Percentiles rank a stretch among this genome's conserved stretches.
These are phyloP conservation scores for Leccinum aurantiacum DNA, from an alignment of 768 basidiomycete species.

Conservation along the genomic window DNA sequence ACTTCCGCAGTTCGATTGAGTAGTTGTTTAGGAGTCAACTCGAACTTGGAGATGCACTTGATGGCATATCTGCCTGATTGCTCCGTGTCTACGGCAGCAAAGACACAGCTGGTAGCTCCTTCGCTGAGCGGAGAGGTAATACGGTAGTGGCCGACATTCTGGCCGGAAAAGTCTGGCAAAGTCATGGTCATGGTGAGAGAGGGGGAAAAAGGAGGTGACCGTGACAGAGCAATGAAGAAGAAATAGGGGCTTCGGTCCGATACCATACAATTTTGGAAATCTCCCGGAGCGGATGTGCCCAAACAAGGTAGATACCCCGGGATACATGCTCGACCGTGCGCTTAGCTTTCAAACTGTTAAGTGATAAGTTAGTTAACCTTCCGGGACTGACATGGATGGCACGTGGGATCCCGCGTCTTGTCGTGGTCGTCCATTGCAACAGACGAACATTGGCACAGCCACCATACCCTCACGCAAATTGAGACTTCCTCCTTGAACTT, in stretches of 20 bases:
- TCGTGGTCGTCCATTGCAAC: not conserved
- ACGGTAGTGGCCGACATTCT: slow-evolving; percentile 56
- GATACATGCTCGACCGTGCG: too few species aligned
- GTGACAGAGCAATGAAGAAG: not conserved
- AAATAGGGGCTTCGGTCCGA: not conserved
- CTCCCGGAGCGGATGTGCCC: not conserved
- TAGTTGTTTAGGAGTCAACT: slow-evolving; percentile 52
- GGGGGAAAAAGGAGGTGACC: not conserved
- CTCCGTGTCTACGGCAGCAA: slow-evolving; percentile 60
- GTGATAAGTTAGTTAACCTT: not conserved
- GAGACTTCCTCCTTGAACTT: too few species aligned
- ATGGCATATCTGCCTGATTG: slow-evolving; percentile 56
- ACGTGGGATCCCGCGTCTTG: not conserved
- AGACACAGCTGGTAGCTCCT: slow-evolving; percentile 79
- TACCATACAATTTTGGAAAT: not conserved
- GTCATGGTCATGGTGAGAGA: not conserved
- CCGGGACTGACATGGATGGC: too few species aligned
- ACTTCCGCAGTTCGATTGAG: slow-evolving; percentile 72
- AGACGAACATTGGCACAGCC: slow-evolving; percentile 17
- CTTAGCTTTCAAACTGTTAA: not conserved
- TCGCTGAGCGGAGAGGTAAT: slow-evolving; percentile 64
- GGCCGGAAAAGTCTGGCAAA: slow-evolving; percentile 53
- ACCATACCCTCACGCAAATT: slow-evolving; percentile 5
- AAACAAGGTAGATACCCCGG: not conserved
- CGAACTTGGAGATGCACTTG: slow-evolving; percentile 70